A percentile compares a stretch with the other conserved stretches of the same genome.
These are phyloP conservation scores for Tuber brumale DNA, from an alignment of 495 filamentous ascomycete genomes.

Conservation along the genomic window DNA sequence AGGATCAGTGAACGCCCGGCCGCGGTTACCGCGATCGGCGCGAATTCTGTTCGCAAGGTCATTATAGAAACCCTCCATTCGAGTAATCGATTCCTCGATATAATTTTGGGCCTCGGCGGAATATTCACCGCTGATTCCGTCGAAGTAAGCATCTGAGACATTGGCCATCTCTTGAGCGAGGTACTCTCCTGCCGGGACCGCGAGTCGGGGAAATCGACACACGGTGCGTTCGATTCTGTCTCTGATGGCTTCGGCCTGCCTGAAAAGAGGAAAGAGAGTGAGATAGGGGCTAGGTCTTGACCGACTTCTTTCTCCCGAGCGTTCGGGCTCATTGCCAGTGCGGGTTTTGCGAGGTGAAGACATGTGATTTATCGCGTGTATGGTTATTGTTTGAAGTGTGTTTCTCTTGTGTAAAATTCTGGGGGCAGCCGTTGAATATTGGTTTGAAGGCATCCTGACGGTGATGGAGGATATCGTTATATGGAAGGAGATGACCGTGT, in stretches of 20 bases:
- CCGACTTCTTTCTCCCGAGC: background rate
- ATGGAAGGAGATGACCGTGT: background rate
- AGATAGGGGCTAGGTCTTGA: background rate
- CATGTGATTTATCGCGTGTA: background rate
- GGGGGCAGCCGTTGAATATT: background rate
- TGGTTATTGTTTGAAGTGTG: background rate
- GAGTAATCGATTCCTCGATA: background rate
- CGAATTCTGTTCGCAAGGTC: background rate
- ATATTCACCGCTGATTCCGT: background rate
- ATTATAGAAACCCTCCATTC: background rate
- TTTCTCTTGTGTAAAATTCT: background rate
- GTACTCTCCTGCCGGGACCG: background rate
- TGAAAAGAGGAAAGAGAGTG: background rate
- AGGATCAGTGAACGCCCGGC: background rate
- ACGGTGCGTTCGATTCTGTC: background rate
- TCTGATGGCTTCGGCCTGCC: background rate
- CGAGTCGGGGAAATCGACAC: background rate
- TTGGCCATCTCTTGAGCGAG: background rate
- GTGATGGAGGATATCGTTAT: background rate
- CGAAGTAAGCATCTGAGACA: background rate
- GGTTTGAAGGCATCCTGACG: no score
- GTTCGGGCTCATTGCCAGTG: background rate
- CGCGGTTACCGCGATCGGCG: accelerated
- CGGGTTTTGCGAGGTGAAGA: background rate
- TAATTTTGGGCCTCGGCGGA: background rate